Evolutionary conservation across 169 alveolate genomes (phyloP).

Genomic region (Plasmodium inui): DNA sequence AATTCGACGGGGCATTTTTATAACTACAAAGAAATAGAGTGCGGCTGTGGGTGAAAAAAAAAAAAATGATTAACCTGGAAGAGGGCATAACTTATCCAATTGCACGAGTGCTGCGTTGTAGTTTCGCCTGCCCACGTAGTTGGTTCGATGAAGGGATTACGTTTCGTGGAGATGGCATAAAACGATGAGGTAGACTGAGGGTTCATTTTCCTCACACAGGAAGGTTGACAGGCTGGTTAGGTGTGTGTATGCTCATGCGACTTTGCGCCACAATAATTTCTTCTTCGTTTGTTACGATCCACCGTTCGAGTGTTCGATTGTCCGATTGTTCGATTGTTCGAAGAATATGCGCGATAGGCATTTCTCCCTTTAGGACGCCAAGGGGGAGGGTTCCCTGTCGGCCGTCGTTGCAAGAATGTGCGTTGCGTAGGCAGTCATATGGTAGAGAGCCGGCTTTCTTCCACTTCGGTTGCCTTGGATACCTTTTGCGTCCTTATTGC

Average conservation of each 20-base stretch:
- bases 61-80: not conserved
- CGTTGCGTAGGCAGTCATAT: not conserved
- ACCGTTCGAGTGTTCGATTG: not conserved
- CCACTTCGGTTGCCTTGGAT: not conserved
- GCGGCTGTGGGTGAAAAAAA: not conserved
- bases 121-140: not conserved
- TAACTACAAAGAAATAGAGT: not conserved
- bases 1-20: not conserved
- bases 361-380: not conserved
- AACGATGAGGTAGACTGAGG: not conserved
- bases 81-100: not conserved
- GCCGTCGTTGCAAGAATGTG: not conserved
- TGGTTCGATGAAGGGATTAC: not conserved
- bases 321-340: not conserved
- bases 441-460: not conserved
- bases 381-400: not conserved
- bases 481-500: not conserved
- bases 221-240: not conserved
- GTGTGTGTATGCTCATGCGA: not conserved
- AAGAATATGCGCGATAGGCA: not conserved
- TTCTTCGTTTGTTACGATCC: not conserved
- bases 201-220: not conserved
- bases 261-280: not conserved
- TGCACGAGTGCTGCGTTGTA: not conserved
- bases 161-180: not conserved